phyloP scores from a whole-genome alignment of 306 rosid species.

The Rosa chinensis region DNA sequence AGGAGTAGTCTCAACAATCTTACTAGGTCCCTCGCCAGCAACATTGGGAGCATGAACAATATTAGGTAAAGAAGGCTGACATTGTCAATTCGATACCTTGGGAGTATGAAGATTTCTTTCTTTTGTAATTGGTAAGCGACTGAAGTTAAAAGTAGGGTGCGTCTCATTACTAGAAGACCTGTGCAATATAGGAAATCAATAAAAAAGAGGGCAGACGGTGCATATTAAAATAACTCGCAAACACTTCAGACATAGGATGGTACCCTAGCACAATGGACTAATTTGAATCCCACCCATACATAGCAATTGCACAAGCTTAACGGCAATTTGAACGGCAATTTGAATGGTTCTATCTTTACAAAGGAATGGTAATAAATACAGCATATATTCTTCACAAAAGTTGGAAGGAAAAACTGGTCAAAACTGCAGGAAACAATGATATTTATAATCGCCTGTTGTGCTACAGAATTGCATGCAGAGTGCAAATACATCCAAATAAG shows the following conservation, averaged over 20 bases:
- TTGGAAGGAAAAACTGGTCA: not conserved
- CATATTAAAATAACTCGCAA: not conserved
- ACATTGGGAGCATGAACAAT: too few relatives aligned
- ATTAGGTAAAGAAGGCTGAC: too few relatives aligned
- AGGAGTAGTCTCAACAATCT: too few relatives aligned
- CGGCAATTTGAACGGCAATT: constrained; percentile 13
- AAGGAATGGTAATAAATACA: constrained; percentile 29
- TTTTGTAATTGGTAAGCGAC: too few relatives aligned
- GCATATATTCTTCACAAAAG: not conserved
- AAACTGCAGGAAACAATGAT: constrained; percentile 14
- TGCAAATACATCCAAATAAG: not conserved
- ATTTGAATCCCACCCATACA: constrained; percentile 1
- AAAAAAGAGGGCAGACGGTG: not conserved
- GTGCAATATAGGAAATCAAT: not conserved
- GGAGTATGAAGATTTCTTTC: too few relatives aligned
- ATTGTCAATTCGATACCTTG: too few relatives aligned
- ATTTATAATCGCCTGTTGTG: not conserved
- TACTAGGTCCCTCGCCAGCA: too few relatives aligned
- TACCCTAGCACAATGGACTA: constrained; percentile 7
- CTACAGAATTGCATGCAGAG: constrained; percentile 14
- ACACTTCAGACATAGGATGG: constrained; percentile 8
- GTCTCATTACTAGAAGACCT: too few relatives aligned
- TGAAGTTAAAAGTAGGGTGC: too few relatives aligned
- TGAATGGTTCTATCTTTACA: constrained; percentile 29
- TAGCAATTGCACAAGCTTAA: constrained; percentile 9